phyloP scores from a whole-genome alignment of 768 basidiomycete genomes.

The Amanita fuliginea region DNA sequence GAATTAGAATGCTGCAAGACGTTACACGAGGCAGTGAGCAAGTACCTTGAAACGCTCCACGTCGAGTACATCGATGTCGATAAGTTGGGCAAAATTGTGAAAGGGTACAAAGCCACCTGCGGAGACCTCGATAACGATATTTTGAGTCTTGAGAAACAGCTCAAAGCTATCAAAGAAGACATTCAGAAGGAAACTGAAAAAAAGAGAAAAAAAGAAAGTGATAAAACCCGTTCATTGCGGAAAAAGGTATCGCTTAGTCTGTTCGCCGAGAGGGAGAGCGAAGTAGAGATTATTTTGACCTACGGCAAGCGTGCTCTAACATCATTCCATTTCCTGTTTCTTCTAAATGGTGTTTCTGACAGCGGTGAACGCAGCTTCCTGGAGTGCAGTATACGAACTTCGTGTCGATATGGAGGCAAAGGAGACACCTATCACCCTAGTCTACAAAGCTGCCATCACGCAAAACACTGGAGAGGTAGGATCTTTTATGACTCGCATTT shows the following conservation, averaged over 20 bases:
- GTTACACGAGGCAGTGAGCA: conserved; percentile 18
- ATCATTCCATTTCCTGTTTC: background rate
- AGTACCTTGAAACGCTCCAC: conserved; percentile 23
- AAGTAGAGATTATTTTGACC: conserved; percentile 25
- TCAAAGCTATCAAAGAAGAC: conserved; percentile 14
- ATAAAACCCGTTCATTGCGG: conserved; percentile 15
- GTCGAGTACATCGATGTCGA: conserved; percentile 14
- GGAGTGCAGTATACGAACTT: conserved; percentile 27
- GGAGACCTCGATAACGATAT: conserved; percentile 22
- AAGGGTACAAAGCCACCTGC: conserved; percentile 21
- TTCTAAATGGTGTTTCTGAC: conserved; percentile 11
- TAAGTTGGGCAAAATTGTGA: conserved; percentile 18
- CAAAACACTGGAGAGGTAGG: conserved; percentile 30
- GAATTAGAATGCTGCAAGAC: conserved; percentile 18
- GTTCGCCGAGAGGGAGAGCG: conserved; percentile 24
- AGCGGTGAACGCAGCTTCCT: conserved; percentile 16
- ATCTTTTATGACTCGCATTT: background rate
- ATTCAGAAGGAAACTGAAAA: conserved; percentile 14
- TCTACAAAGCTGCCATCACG: conserved; percentile 28
- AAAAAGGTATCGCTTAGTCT: conserved; percentile 22
- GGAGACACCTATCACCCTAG: conserved; percentile 19
- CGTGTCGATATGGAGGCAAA: conserved; percentile 25
- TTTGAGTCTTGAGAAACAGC: conserved; percentile 18
- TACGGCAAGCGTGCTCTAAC: conserved; percentile 21
- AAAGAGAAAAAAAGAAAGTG: conserved; percentile 9